Evolutionary conservation across 1,284 basidiomycete genomes (phyloP).

Genomic region (Marasmius sp.): DNA sequence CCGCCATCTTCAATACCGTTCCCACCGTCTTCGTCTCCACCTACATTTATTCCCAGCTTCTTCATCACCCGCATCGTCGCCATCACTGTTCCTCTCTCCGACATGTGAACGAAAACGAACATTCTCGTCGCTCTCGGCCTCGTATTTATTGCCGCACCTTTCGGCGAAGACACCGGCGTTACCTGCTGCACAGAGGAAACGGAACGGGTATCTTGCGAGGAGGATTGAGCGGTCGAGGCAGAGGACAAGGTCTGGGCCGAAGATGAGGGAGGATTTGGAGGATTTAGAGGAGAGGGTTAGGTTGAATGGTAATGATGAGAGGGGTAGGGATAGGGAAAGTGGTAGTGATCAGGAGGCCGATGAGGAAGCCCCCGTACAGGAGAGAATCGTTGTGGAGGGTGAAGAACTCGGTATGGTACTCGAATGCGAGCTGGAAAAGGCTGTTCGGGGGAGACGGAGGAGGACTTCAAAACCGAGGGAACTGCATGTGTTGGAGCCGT

Average conservation of each 20-base stretch:
- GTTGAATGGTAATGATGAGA: too few species aligned
- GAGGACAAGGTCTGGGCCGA: constrained; percentile 4
- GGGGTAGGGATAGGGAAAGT: too few species aligned
- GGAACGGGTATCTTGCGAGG: constrained; percentile 9
- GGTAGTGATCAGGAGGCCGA: too few species aligned
- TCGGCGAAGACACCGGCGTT: constrained; percentile 7
- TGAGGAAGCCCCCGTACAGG: too few species aligned
- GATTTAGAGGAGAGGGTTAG: background rate
- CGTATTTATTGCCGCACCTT: background rate
- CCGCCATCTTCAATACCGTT: too few species aligned
- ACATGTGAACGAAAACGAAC: background rate
- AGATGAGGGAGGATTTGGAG: background rate
- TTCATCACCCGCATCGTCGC: background rate
- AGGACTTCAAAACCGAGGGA: too few species aligned
- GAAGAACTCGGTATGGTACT: too few species aligned
- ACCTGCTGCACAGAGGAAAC: constrained; percentile 11
- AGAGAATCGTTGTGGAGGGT: too few species aligned
- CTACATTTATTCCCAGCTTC: background rate
- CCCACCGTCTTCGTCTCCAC: background rate
- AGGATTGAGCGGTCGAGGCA: constrained; percentile 14
- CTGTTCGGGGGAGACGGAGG: too few species aligned
- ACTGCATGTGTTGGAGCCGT: too few species aligned
- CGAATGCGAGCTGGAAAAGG: too few species aligned
- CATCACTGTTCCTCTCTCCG: background rate
- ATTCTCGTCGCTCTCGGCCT: background rate